Conservation (phyloP, 2,329 filamentous ascomycete species). For the Geoglossum cookeanum region DNA sequence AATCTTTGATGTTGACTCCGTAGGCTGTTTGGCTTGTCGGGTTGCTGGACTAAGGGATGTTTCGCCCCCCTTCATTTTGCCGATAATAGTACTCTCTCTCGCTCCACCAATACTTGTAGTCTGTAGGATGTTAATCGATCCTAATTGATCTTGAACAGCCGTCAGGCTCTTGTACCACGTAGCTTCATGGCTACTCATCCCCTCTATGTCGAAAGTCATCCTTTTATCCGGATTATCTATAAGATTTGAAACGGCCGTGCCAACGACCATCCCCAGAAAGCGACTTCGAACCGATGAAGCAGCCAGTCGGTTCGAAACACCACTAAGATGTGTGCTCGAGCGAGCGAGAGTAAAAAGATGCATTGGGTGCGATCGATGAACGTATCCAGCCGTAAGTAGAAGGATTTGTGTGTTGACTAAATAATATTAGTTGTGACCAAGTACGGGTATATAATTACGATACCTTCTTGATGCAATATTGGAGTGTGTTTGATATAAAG, state of each 20-base stretch:
- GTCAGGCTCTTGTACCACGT: slow-evolving; percentile 54
- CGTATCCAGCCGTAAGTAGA: slow-evolving; percentile 57
- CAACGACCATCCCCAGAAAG: slow-evolving; percentile 76
- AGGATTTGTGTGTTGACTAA: slow-evolving; percentile 62
- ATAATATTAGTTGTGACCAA: not conserved
- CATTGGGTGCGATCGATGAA: slow-evolving; percentile 45
- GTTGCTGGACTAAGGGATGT: slow-evolving; percentile 14
- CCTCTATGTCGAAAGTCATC: slow-evolving; percentile 71
- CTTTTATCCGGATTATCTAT: slow-evolving; percentile 46
- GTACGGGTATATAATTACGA: not conserved
- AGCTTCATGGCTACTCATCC: slow-evolving; percentile 53
- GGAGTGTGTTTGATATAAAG: slow-evolving; percentile 75
- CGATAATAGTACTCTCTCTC: slow-evolving; percentile 1
- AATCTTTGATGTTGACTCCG: slow-evolving; percentile 11
- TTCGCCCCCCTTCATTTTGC: slow-evolving; percentile 2
- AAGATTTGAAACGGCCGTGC: slow-evolving; percentile 48
- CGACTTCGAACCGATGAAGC: slow-evolving; percentile 56
- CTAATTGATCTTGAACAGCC: slow-evolving; percentile 40
- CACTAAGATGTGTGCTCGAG: slow-evolving; percentile 52
- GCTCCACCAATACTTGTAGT: slow-evolving; percentile 3
- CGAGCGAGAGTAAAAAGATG: slow-evolving; percentile 50
- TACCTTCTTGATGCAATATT: slow-evolving; percentile 75
- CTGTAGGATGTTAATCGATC: slow-evolving; percentile 34
- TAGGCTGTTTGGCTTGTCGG: slow-evolving; percentile 15
- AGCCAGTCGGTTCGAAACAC: slow-evolving; percentile 69